Percentiles rank a stretch among this genome's conserved stretches.
Conservation (phyloP, 306 rosid species). For the Lagenaria siceraria region DNA sequence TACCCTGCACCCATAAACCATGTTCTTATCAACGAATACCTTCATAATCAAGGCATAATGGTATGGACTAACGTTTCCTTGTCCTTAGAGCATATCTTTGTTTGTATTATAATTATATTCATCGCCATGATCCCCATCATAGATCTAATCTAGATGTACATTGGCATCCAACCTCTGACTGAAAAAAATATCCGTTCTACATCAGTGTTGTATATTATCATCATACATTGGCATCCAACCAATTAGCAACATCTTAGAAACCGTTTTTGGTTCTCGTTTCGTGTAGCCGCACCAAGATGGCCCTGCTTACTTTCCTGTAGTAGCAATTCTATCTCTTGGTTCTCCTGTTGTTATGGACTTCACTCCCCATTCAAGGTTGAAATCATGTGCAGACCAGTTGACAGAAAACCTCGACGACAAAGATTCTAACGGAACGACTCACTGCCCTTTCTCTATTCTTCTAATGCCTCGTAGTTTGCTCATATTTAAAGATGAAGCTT, state of each 20-base stretch:
- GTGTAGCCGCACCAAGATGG: slow-evolving; percentile 88
- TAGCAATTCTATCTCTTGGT: slow-evolving; percentile 78
- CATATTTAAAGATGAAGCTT: slow-evolving; percentile 75
- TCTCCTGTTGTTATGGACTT: slow-evolving; percentile 82
- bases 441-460: slow-evolving; percentile 40
- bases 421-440: slow-evolving; percentile 24
- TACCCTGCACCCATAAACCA: slow-evolving; percentile 72
- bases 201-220: background rate
- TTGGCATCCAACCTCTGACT: background rate
- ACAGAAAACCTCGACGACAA: slow-evolving; percentile 12
- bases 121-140: background rate
- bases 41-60: slow-evolving; percentile 84
- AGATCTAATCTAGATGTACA: background rate
- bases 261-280: slow-evolving; percentile 3
- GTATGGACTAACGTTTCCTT: slow-evolving; percentile 19
- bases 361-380: slow-evolving; percentile 70
- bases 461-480: slow-evolving; percentile 79
- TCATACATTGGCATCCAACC: background rate
- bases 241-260: slow-evolving; percentile 2
- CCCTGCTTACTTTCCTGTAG: slow-evolving; percentile 84
- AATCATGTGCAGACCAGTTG: slow-evolving; percentile 12
- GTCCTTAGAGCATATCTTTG: background rate
- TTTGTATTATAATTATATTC: background rate
- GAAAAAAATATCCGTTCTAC: background rate
- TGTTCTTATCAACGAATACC: slow-evolving; percentile 88